Percentiles rank a stretch among this genome's conserved stretches.
These are phyloP conservation scores for Alternaria gaisen DNA, from an alignment of 2,329 filamentous ascomycete genomes.

Conservation along the genomic window DNA sequence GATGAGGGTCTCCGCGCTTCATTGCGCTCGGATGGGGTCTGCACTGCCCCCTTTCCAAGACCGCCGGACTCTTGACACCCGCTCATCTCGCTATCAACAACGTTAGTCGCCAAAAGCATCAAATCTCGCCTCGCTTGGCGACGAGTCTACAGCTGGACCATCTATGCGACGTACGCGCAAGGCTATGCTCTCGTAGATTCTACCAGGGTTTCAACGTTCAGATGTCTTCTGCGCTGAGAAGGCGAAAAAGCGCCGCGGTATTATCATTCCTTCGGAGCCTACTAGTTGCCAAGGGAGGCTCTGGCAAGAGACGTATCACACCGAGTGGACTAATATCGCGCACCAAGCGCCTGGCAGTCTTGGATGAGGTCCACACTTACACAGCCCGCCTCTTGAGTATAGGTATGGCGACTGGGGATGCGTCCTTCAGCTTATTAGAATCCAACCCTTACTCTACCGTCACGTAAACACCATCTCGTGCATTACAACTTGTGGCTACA, in stretches of 20 bases:
- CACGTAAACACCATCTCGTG: not conserved
- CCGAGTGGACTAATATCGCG: slow-evolving; percentile 17
- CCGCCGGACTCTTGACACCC: slow-evolving; percentile 15
- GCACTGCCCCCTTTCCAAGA: slow-evolving; percentile 26
- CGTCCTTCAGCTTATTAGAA: slow-evolving; percentile 9
- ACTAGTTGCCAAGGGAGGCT: slow-evolving; percentile 17
- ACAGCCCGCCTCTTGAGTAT: slow-evolving; percentile 25
- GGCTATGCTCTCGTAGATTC: slow-evolving; percentile 9
- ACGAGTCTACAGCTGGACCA: not conserved
- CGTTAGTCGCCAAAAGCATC: slow-evolving; percentile 10
- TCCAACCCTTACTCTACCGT: not conserved
- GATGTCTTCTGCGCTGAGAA: slow-evolving; percentile 5
- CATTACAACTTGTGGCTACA: not conserved
- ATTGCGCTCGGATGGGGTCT: slow-evolving; percentile 10
- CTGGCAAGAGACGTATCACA: slow-evolving; percentile 17
- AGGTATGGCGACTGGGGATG: slow-evolving; percentile 17
- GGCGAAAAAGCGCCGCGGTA: slow-evolving; percentile 4
- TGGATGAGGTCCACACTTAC: slow-evolving; percentile 20
- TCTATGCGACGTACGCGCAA: not conserved
- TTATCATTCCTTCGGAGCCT: not conserved
- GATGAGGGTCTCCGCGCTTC: slow-evolving; percentile 9
- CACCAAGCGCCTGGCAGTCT: slow-evolving; percentile 24
- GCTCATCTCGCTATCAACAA: slow-evolving; percentile 15
- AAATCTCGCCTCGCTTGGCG: slow-evolving; percentile 13
- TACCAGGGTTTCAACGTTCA: slow-evolving; percentile 1